Base-by-base conservation (phyloP, 108 stramenopile species). In the Parmales sp. region DNA sequence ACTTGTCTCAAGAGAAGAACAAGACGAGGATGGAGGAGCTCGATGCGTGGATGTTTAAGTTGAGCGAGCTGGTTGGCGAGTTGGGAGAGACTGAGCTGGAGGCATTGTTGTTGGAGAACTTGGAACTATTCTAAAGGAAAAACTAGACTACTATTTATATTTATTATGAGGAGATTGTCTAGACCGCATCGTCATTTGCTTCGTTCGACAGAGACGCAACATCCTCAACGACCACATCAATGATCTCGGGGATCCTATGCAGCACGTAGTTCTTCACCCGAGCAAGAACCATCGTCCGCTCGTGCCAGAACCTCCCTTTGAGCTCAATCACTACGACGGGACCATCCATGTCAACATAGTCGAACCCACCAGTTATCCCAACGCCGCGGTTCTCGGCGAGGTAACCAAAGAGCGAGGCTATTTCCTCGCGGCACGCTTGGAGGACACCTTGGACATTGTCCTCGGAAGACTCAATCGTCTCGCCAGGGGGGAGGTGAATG, bases 381-480 rank as follows among this genome's bases (percentile, higher is more conserved):
- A 95, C 94, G 6, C 88, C 88, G 25, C 89, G 71, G 71, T 92
- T 95, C 71, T 95, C 94, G 34, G 86, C 88, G 39, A 73, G 79
- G 73, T 95, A 93, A 0, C 94, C 94, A 76, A 95, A 95, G 72
- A 95, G 65, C n/a, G n/a, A n/a, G n/a, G n/a, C n/a, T n/a, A n/a
- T n/a, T n/a, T n/a, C n/a, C n/a, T n/a, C n/a, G n/a, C n/a, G n/a
- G n/a, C n/a, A n/a, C n/a, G n/a, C n/a, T n/a, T n/a, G n/a, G n/a
- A n/a, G n/a, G n/a, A n/a, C n/a, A n/a, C n/a, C n/a, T n/a, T n/a
- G n/a, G n/a, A n/a, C n/a, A n/a, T n/a, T n/a, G n/a, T n/a, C n/a
- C n/a, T n/a, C n/a, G n/a, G n/a, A n/a, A n/a, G n/a, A n/a, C n/a
- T n/a, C n/a, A n/a, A n/a, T n/a, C n/a, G n/a, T n/a, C n/a, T n/a